Percentiles rank a stretch among this genome's conserved stretches.
phyloP scores from a whole-genome alignment of 2,329 filamentous ascomycete genomes.

The Cadophora luteo-olivacea region DNA sequence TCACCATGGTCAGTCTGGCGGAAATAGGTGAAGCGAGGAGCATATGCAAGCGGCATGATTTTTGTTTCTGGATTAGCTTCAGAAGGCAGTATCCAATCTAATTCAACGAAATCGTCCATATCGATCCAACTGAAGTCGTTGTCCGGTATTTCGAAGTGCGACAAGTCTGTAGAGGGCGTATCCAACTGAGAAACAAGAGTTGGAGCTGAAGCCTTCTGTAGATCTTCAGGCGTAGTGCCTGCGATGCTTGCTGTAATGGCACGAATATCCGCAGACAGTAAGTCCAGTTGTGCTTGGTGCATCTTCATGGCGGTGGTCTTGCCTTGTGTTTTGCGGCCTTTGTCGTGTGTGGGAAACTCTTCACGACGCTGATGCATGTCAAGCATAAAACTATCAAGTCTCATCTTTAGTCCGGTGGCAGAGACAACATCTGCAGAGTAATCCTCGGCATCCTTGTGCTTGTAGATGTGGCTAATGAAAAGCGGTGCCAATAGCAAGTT shows the following conservation, averaged over 20 bases:
- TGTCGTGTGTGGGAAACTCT: slow-evolving; percentile 83
- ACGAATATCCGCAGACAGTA: slow-evolving; percentile 88
- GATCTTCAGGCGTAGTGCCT: slow-evolving; percentile 77
- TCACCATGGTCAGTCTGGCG: slow-evolving; percentile 92
- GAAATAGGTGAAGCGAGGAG: slow-evolving; percentile 97
- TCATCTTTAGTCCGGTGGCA: slow-evolving; percentile 94
- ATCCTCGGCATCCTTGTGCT: slow-evolving; percentile 94
- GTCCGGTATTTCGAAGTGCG: slow-evolving; percentile 93
- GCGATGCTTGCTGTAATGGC: slow-evolving; percentile 91
- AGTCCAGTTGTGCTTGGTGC: slow-evolving; percentile 90
- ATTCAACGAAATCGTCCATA: slow-evolving; percentile 98
- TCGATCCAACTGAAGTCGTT: slow-evolving; percentile 97
- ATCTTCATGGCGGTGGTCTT: slow-evolving; percentile 94
- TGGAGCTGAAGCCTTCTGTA: slow-evolving; percentile 64
- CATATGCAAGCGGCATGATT: slow-evolving; percentile 89
- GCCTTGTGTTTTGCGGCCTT: slow-evolving; percentile 76
- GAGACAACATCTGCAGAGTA: slow-evolving; percentile 80
- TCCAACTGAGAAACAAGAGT: slow-evolving; percentile 60
- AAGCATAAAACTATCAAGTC: slow-evolving; percentile 95
- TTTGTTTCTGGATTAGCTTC: slow-evolving; percentile 92
- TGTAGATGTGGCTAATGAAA: slow-evolving; percentile 97
- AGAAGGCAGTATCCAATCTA: slow-evolving; percentile 93
- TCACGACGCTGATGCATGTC: slow-evolving; percentile 94
- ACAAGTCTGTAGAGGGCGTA: slow-evolving; percentile 71
- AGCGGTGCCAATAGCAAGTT: slow-evolving; percentile 89